Evolutionary conservation across 2,329 filamentous ascomycete species (phyloP).

Genomic region (Neofusicoccum cordaticola): DNA sequence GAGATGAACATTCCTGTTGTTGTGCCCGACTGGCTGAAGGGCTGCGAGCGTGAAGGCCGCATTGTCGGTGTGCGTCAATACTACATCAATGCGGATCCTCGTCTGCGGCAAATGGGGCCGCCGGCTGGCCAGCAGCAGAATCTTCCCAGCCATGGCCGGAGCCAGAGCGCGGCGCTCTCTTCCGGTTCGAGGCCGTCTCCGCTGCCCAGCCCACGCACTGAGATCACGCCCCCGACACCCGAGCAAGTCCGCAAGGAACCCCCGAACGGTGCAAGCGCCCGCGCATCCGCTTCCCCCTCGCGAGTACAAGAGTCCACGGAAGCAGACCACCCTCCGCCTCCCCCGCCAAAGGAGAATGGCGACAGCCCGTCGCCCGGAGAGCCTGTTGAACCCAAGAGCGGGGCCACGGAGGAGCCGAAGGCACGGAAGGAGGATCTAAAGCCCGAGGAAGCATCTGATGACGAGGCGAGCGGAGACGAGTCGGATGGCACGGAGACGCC

Average conservation of each 20-base stretch:
- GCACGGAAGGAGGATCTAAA: slow-evolving; percentile 1
- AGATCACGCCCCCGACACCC: slow-evolving; percentile 52
- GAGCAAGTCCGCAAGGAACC: slow-evolving; percentile 30
- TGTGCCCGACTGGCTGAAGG: slow-evolving; percentile 93
- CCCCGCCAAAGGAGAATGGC: slow-evolving; percentile 34
- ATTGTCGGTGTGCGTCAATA: slow-evolving; percentile 95
- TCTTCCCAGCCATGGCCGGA: slow-evolving; percentile 21
- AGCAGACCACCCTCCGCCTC: slow-evolving; percentile 26
- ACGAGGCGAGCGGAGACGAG: slow-evolving; percentile 10
- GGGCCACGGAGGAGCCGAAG: slow-evolving; percentile 21
- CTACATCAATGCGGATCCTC: slow-evolving; percentile 83
- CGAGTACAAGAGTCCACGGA: background rate
- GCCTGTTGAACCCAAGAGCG: slow-evolving; percentile 21
- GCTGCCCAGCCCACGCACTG: slow-evolving; percentile 45
- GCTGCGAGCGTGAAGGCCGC: slow-evolving; percentile 88
- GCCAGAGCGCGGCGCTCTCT: slow-evolving; percentile 20
- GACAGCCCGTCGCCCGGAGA: slow-evolving; percentile 25
- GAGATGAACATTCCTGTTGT: slow-evolving; percentile 99
- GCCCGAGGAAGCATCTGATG: background rate
- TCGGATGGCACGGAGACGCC: slow-evolving; percentile 9
- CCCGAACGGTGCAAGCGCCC: slow-evolving; percentile 25
- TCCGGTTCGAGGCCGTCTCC: slow-evolving; percentile 25
- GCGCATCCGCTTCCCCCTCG: slow-evolving; percentile 17
- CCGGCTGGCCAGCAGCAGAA: slow-evolving; percentile 26
- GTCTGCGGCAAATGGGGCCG: slow-evolving; percentile 54